phyloP scores from a whole-genome alignment of 1,139 yeast genomes.

The Kodamaea sp. region DNA sequence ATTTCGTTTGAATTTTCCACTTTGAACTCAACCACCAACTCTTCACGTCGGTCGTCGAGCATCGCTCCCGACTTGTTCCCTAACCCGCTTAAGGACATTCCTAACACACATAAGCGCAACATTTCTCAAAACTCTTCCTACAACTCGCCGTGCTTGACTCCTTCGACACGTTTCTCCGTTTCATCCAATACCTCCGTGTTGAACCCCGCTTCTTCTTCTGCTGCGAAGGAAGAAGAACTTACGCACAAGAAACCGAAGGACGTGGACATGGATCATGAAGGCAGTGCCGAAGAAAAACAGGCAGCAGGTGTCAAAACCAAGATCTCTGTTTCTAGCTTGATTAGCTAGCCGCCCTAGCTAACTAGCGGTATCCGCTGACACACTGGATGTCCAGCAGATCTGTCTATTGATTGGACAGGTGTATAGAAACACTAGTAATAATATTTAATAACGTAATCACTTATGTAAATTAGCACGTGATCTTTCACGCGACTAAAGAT shows the following conservation, averaged over 20 bases:
- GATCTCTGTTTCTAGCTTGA: constrained; percentile 30
- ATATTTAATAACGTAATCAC: constrained; percentile 1
- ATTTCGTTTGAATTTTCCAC: constrained; percentile 35
- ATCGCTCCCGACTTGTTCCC: constrained; percentile 46
- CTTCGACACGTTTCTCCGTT: constrained; percentile 30
- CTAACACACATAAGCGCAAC: constrained; percentile 25
- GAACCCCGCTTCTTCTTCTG: constrained; percentile 6
- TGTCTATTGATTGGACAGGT: constrained; percentile 13
- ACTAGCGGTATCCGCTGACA: constrained; percentile 8
- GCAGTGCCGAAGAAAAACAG: constrained; percentile 6
- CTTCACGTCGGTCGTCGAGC: constrained; percentile 36
- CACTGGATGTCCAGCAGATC: constrained; percentile 11
- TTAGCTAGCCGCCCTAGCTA: constrained; percentile 17
- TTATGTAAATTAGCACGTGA: too few species aligned
- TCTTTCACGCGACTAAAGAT: too few species aligned
- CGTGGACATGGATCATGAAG: constrained; percentile 2
- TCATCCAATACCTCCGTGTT: constrained; percentile 26
- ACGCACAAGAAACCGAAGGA: constrained; percentile 10
- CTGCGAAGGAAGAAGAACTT: constrained; percentile 10
- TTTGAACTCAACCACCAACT: constrained; percentile 26
- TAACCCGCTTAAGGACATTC: constrained; percentile 27
- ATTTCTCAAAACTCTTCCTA: constrained; percentile 36
- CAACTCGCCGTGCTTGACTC: constrained; percentile 31
- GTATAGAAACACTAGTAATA: constrained; percentile 1
- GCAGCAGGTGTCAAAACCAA: constrained; percentile 16